Percentiles rank a stretch among this genome's conserved stretches.
Conservation (phyloP, 2,329 filamentous ascomycete genomes). For the Phoma sp. region DNA sequence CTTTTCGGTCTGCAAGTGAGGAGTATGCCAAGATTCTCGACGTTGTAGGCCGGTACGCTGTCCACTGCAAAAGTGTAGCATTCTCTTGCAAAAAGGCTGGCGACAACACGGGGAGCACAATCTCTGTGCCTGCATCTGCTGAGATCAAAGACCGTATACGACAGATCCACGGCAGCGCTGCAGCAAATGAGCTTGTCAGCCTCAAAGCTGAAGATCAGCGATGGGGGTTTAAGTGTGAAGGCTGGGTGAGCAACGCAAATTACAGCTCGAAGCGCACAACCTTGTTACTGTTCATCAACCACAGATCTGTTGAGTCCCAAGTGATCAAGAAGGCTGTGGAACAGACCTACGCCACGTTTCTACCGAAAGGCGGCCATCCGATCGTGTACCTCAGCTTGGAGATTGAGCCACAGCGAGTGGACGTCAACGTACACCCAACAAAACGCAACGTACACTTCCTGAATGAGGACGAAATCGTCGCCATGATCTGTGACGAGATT, state of each 20-base stretch:
- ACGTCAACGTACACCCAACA: slow-evolving; percentile 97
- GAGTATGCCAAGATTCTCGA: slow-evolving; percentile 99
- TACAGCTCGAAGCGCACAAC: slow-evolving; percentile 90
- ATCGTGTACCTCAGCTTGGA: slow-evolving; percentile 92
- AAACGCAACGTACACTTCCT: slow-evolving; percentile 97
- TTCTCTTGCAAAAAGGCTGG: slow-evolving; percentile 98
- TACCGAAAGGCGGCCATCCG: slow-evolving; percentile 92
- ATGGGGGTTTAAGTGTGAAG: slow-evolving; percentile 83
- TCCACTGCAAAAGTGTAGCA: slow-evolving; percentile 88
- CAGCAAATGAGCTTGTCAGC: slow-evolving; percentile 86
- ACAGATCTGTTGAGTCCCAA: slow-evolving; percentile 88
- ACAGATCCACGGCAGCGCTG: slow-evolving; percentile 81
- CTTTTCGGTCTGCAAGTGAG: slow-evolving; percentile 89
- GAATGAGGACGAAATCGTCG: slow-evolving; percentile 95
- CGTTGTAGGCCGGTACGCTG: slow-evolving; percentile 88
- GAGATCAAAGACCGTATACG: slow-evolving; percentile 82
- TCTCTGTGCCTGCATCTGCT: slow-evolving; percentile 78
- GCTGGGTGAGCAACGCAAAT: slow-evolving; percentile 89
- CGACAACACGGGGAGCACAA: slow-evolving; percentile 74
- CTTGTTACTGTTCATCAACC: slow-evolving; percentile 93
- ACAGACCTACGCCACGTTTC: slow-evolving; percentile 82
- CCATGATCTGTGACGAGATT: slow-evolving; percentile 81
- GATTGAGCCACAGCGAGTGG: slow-evolving; percentile 88
- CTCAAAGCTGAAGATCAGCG: slow-evolving; percentile 74
- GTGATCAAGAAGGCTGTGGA: slow-evolving; percentile 89